Base-by-base conservation (phyloP, 306 rosid genomes). In the Fragaria iinumae region DNA sequence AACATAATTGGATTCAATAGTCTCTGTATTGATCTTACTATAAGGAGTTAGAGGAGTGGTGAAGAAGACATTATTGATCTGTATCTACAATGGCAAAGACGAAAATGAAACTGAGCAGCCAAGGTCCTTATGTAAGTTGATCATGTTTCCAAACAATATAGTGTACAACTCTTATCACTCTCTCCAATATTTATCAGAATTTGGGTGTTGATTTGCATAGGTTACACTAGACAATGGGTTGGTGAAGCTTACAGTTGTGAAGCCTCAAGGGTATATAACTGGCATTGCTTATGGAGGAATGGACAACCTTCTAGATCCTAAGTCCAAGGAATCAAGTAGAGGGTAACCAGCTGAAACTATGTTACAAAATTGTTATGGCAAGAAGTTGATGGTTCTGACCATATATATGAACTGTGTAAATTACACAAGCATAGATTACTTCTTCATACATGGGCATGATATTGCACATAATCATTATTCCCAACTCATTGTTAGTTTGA, bases 251-350 rank as follows among this genome's bases (percentile, higher is more conserved):
- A 87, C 84, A 6, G 48, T 84, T 38, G 16, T 62, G 78, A 81
- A 73, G 34, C 86, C 84, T 23, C 81, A 79, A 74, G 87, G 87
- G 1, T 81, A 72, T 68, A 27, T 84, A 49, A 71, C 36, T n/a
- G 79, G 79, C 21, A 81, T 79, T 25, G 56, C 74, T 32, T 84
- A 69, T 83, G 80, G 86, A 41, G 86, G 88, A 66, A 41, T 84
- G 72, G 90, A 79, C 84, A 83, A 83, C 27, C 52, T 87, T 32
- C 69, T 87, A 39, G 83, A 84, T 55, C 38, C 66, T 9, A 81
- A 81, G 52, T 79, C 77, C 64, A 77, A 56, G 16, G 86, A 81
- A 66, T 76, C 82, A 50, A 77, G 55, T 44, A 70, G 84, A 79
- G 83, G 86, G 84, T 81, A 81, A 44, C 45, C 41, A 50, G 56